Conservation (phyloP, 495 filamentous ascomycete genomes). For the Tuber melanosporum region DNA sequence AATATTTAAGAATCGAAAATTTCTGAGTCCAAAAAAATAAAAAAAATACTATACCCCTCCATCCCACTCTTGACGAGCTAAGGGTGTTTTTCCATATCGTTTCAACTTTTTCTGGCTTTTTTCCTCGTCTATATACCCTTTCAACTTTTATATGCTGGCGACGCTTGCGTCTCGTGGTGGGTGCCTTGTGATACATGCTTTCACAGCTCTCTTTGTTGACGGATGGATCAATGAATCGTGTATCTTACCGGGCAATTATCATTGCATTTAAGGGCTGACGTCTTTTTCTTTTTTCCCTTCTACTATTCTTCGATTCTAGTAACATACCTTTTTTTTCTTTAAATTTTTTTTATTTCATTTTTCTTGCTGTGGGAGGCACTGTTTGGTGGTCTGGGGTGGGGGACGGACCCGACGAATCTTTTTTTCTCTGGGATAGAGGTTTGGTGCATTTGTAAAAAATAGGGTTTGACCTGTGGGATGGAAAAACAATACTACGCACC, state of each 20-base stretch:
- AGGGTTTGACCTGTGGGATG: background rate
- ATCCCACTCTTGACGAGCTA: background rate
- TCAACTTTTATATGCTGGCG: background rate
- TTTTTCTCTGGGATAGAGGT: conserved; percentile 6
- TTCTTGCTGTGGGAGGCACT: background rate
- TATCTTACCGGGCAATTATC: background rate
- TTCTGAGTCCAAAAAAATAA: background rate
- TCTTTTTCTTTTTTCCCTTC: background rate
- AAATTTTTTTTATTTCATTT: background rate
- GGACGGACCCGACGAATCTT: background rate
- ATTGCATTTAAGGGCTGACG: background rate
- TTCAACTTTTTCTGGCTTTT: background rate
- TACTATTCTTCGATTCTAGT: background rate
- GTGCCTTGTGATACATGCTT: background rate
- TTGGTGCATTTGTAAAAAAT: background rate
- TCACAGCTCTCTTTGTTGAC: background rate
- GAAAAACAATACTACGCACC: background rate
- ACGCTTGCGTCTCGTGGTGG: background rate
- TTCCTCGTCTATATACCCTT: background rate
- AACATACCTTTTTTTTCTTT: background rate
- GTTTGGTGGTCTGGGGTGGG: background rate
- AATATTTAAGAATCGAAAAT: background rate
- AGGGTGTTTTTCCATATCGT: background rate
- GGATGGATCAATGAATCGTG: background rate
- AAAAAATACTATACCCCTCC: background rate